Percentiles rank a stretch among this genome's conserved stretches.
Conservation (phyloP, 1,139 yeast genomes). For the Candida glucosophila region DNA sequence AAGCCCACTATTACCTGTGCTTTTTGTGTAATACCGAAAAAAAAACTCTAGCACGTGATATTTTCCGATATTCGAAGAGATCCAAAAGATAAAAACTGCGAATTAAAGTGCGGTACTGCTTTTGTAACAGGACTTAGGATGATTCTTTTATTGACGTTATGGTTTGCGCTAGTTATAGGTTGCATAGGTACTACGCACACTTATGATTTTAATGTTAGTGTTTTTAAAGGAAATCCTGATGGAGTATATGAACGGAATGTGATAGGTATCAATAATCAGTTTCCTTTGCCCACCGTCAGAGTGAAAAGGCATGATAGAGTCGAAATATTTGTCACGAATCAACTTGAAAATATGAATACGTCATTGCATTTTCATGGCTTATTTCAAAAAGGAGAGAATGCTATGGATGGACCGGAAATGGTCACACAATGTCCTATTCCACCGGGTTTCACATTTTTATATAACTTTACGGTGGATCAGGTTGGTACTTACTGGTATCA, state of each 20-base stretch:
- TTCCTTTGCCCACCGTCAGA: slow-evolving; percentile 77
- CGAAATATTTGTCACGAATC: slow-evolving; percentile 59
- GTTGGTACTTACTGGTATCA: slow-evolving; percentile 94
- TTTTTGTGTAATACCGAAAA: no score
- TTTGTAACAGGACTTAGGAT: no score
- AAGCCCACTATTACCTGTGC: no score
- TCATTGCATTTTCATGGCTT: slow-evolving; percentile 88
- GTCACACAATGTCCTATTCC: slow-evolving; percentile 84
- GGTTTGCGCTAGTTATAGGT: no score
- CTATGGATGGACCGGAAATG: slow-evolving; percentile 86
- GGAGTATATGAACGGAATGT: slow-evolving; percentile 59
- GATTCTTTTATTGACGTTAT: no score
- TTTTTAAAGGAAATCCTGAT: slow-evolving; percentile 70
- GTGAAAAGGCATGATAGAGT: slow-evolving; percentile 75
- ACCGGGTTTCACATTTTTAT: slow-evolving; percentile 58
- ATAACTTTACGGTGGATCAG: slow-evolving; percentile 79
- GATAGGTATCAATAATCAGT: slow-evolving; percentile 71
- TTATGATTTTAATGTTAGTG: slow-evolving; percentile 67
- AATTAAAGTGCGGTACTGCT: no score
- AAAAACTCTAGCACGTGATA: no score
- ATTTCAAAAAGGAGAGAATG: slow-evolving; percentile 64
- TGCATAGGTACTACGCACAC: no score
- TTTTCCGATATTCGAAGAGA: no score
- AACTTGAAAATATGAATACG: slow-evolving; percentile 57
- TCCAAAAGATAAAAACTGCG: no score